A percentile compares a stretch with the other conserved stretches of the same genome.
Conservation (phyloP, 2,329 filamentous ascomycete genomes). For the Arthrobotrys conoides region DNA sequence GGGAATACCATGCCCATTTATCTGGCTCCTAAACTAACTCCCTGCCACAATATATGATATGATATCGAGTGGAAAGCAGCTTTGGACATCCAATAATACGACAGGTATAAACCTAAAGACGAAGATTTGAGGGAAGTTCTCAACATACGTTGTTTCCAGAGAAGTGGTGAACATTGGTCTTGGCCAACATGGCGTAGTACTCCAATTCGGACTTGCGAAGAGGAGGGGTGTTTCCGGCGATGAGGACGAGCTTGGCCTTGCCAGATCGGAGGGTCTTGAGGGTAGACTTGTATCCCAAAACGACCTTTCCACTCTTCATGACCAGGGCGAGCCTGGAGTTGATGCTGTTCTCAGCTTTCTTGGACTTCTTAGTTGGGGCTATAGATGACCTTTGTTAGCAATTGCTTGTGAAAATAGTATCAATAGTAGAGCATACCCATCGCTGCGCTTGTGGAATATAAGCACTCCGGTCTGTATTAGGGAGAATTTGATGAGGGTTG, state of each 20-base stretch:
- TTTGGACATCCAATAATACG: slow-evolving; percentile 59
- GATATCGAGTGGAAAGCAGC: slow-evolving; percentile 6
- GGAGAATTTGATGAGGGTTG: slow-evolving; percentile 35
- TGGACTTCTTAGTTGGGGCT: slow-evolving; percentile 79
- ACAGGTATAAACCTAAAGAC: slow-evolving; percentile 50
- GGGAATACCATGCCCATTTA: slow-evolving; percentile 70
- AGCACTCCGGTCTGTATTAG: slow-evolving; percentile 63
- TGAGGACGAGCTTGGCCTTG: slow-evolving; percentile 99
- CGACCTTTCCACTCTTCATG: slow-evolving; percentile 73
- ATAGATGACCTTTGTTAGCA: slow-evolving; percentile 69
- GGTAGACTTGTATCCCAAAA: slow-evolving; percentile 87
- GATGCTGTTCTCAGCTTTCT: slow-evolving; percentile 88
- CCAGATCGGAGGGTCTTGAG: slow-evolving; percentile 92
- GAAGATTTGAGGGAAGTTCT: neutral
- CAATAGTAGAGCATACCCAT: slow-evolving; percentile 60
- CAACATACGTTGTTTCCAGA: slow-evolving; percentile 96
- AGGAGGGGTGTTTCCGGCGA: slow-evolving; percentile 90
- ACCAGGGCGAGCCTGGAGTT: slow-evolving; percentile 79
- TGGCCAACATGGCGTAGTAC: slow-evolving; percentile 93
- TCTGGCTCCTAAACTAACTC: slow-evolving; percentile 32
- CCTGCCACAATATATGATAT: neutral
- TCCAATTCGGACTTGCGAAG: slow-evolving; percentile 98
- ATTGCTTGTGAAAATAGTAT: neutral
- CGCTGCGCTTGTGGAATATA: slow-evolving; percentile 62
- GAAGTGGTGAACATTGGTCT: slow-evolving; percentile 98